These are phyloP conservation scores for Pseudogymnoascus sp. DNA, from an alignment of 2,329 filamentous ascomycete species.

Conservation along the genomic window DNA sequence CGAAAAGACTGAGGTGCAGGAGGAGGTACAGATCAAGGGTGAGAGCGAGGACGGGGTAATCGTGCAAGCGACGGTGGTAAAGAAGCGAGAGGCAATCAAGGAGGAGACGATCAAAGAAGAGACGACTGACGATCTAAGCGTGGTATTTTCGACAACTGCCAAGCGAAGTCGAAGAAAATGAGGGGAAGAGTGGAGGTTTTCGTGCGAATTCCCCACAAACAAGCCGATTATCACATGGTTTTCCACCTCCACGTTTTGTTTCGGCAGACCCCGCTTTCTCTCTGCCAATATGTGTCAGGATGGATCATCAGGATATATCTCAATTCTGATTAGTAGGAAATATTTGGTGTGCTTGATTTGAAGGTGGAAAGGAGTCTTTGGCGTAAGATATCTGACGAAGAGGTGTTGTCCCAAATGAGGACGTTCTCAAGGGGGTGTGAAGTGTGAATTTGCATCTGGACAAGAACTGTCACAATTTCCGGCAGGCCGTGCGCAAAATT, in stretches of 20 bases:
- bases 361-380: not conserved
- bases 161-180: not conserved
- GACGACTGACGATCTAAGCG: conserved; percentile 3
- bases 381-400: not conserved
- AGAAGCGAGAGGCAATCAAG: conserved; percentile 16
- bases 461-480: not conserved
- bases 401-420: conserved; percentile 4
- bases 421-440: not conserved
- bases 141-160: not conserved
- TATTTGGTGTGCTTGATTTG: conserved; percentile 4
- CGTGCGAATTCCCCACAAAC: not conserved
- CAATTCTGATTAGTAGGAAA: not conserved
- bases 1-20: conserved; percentile 41
- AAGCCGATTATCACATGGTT: conserved; percentile 5
- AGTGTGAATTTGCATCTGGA: not conserved
- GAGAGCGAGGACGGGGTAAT: conserved; percentile 16
- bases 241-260: not conserved
- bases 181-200: not conserved
- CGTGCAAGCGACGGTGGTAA: conserved; percentile 1
- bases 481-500: conserved; percentile 5
- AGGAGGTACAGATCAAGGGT: conserved; percentile 31
- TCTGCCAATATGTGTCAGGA: not conserved
- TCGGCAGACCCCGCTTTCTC: conserved; percentile 4
- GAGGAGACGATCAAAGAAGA: conserved; percentile 9
- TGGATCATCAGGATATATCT: not conserved